Evolutionary conservation across 108 stramenopile species (phyloP).

Genomic region (Skeletonema costatum): DNA sequence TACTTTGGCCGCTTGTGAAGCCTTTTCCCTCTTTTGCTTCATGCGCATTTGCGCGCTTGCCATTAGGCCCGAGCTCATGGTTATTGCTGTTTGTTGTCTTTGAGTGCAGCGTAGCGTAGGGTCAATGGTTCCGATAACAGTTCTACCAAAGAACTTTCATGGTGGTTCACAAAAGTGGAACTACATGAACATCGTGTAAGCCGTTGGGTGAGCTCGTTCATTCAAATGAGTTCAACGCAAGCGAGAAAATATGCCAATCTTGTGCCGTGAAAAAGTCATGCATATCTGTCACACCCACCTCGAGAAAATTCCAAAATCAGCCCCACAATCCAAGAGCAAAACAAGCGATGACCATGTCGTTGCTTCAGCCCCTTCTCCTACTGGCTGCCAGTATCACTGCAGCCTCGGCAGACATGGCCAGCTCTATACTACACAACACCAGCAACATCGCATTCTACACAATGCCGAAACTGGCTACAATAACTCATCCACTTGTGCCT

Average conservation of each 20-base stretch:
- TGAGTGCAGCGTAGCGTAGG: background rate
- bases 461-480: conserved; percentile 28
- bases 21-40: conserved; percentile 29
- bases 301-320: background rate
- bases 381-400: background rate
- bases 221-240: too few relatives aligned
- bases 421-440: background rate
- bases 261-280: too few relatives aligned
- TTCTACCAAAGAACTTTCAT: too few relatives aligned
- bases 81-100: background rate
- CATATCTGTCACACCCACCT: background rate
- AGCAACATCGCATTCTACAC: conserved; percentile 17
- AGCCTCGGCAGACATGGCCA: background rate
- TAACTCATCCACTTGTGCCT: conserved; percentile 45
- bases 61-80: conserved; percentile 35
- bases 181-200: too few relatives aligned
- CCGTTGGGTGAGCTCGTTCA: too few relatives aligned
- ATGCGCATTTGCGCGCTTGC: conserved; percentile 50
- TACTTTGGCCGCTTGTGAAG: background rate
- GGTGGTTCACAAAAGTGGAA: background rate
- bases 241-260: too few relatives aligned
- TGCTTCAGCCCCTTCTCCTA: background rate
- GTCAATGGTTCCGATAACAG: too few relatives aligned
- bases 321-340: background rate
- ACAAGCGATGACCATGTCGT: background rate